phyloP scores from a whole-genome alignment of 441 rosid genomes.

The Erodium trifolium region DNA sequence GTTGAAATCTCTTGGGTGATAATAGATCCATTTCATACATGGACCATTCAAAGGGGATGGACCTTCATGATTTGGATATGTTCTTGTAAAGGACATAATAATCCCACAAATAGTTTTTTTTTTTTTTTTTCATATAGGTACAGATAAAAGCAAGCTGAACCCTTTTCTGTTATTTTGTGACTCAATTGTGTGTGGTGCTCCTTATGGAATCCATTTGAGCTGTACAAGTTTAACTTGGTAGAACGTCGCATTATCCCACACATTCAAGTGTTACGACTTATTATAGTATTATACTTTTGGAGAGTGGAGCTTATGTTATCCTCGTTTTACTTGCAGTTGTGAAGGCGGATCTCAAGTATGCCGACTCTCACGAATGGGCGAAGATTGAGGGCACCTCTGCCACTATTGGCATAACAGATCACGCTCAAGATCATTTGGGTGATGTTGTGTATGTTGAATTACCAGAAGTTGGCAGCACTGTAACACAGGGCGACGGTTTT shows the following conservation, averaged over 20 bases:
- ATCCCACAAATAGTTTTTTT: not conserved
- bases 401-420: conserved; percentile 83
- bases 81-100: not conserved
- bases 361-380: conserved; percentile 87
- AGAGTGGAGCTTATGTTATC: conserved; percentile 3
- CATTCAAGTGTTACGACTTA: not conserved
- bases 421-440: conserved; percentile 89
- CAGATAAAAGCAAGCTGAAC: not conserved
- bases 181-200: not conserved
- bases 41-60: too few species aligned
- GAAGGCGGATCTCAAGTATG: conserved; percentile 66
- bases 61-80: too few species aligned
- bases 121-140: too few species aligned
- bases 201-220: not conserved
- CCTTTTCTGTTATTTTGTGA: not conserved
- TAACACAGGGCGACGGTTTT: conserved; percentile 58
- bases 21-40: not conserved
- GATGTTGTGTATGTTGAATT: conserved; percentile 93
- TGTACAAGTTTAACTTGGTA: not conserved
- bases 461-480: conserved; percentile 61
- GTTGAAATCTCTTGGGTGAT: not conserved
- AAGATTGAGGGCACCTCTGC: conserved; percentile 66
- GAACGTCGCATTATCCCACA: not conserved
- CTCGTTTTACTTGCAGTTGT: conserved; percentile 35
- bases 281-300: not conserved